Evolutionary conservation across 768 basidiomycete species (phyloP), one percentile per base, ranked within the genome.

Genomic region (Rubroboletus satanas): DNA sequence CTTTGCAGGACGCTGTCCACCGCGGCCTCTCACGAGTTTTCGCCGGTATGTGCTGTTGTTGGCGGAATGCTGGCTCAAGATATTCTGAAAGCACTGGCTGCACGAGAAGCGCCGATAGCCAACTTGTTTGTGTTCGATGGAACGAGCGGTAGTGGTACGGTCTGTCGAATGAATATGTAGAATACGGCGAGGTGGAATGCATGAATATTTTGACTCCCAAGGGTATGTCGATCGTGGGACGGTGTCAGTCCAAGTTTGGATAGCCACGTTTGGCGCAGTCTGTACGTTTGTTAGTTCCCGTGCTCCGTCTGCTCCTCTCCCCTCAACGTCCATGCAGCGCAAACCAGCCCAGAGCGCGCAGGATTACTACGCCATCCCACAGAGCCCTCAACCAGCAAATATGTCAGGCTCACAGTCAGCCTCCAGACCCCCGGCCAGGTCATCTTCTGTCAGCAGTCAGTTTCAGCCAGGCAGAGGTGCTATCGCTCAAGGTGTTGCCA

Each of bases 41-140:
- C 93, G 0, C 93, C 97, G 0, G 86, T 93, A 1, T 92, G 93
- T 67, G 97, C 97, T 1, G 89, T 99, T 35, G 79, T 99, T 37
- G 97, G 97, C 28, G 97, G 97, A 23, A 82, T 98, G 74, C 75
- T 98, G 14, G 95, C 87, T 1, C 97, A 98, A 70, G 97, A 99
- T 68, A 87, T 98, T 49, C 77, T 99, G 38, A 94, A 97, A 69
- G 84, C 92, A 0, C 78, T 98, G 37, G 89, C 87, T 52, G 91
- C 87, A 52, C 87, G 93, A 48, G 97, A 98, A 64, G 83, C 90
- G 28, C 96, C 96, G 5, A 88, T 97, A 59, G 88, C 90, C 49
- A 99, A 99, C 70, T 87, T 97, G 58, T 87, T 95, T 59, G 79
- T 84, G 5, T 94, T 96, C 56, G 92, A 98, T 71, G 92, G 93